These are phyloP conservation scores for Moringa oleifera DNA, from an alignment of 345 rosid genomes.

Conservation along the genomic window DNA sequence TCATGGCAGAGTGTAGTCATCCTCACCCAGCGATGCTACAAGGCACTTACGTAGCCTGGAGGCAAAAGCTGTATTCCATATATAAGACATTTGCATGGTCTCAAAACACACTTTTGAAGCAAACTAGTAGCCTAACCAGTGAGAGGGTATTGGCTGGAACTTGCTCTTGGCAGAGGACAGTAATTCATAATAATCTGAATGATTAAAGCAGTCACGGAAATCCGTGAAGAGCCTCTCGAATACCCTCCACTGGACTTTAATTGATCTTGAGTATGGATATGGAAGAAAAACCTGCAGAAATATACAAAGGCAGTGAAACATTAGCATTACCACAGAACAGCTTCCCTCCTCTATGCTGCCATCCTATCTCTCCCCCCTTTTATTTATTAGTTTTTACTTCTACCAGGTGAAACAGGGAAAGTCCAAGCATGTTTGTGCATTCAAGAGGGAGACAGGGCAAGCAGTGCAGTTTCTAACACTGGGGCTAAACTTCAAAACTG, in stretches of 20 bases:
- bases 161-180: conserved; percentile 66
- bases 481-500: no score
- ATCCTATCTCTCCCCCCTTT: no score
- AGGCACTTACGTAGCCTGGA: background rate
- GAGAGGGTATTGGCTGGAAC: conserved; percentile 69
- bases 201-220: conserved; percentile 68
- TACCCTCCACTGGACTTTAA: conserved; percentile 66
- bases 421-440: no score
- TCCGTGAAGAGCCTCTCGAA: conserved; percentile 82
- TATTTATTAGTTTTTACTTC: no score
- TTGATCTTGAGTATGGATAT: conserved; percentile 69
- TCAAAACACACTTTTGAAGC: background rate
- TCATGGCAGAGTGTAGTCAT: background rate
- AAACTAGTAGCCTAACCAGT: conserved; percentile 68
- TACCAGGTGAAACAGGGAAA: no score
- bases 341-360: no score
- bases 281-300: conserved; percentile 66
- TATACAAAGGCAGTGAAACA: background rate
- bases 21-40: background rate
- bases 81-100: conserved; percentile 8
- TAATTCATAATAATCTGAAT: conserved; percentile 58
- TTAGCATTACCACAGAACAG: no score
- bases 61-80: background rate
- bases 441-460: no score
- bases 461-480: no score